Percentiles rank a stretch among this genome's conserved stretches.
Evolutionary conservation across 2,329 filamentous ascomycete species (phyloP).

Genomic region (Blastomyces percursus): DNA sequence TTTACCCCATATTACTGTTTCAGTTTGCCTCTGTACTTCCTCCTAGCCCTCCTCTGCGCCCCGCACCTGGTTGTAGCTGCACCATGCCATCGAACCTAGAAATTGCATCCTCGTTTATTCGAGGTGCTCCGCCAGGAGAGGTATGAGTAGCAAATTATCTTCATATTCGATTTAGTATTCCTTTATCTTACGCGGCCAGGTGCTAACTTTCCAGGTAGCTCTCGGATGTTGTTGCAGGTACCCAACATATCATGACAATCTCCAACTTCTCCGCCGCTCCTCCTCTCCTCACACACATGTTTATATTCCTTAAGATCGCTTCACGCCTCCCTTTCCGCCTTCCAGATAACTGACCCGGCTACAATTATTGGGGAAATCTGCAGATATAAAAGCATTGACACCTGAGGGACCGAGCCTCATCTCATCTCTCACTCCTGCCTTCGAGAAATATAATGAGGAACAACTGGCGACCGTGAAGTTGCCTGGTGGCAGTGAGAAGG

Average conservation of each 20-base stretch:
- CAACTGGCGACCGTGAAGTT: constrained; percentile 85
- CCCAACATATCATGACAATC: constrained; percentile 14
- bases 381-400: constrained; percentile 85
- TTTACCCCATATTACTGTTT: neutral
- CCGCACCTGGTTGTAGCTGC: neutral
- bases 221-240: constrained; percentile 78
- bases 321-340: neutral
- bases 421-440: constrained; percentile 65
- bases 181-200: constrained; percentile 14
- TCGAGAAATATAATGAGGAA: constrained; percentile 92
- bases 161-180: neutral
- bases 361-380: constrained; percentile 2
- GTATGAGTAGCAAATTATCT: constrained; percentile 39
- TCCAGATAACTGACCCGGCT: neutral
- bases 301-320: constrained; percentile 10
- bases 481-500: constrained; percentile 70
- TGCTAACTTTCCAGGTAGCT: constrained; percentile 46
- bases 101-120: constrained; percentile 73
- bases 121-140: constrained; percentile 93
- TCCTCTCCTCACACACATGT: constrained; percentile 1
- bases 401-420: constrained; percentile 57
- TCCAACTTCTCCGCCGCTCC: constrained; percentile 7
- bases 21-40: neutral
- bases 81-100: constrained; percentile 41
- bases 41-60: neutral